Evolutionary conservation across 2,329 filamentous ascomycete species (phyloP), one percentile per base, ranked within the genome.

Genomic region (Xylariaceae sp.): DNA sequence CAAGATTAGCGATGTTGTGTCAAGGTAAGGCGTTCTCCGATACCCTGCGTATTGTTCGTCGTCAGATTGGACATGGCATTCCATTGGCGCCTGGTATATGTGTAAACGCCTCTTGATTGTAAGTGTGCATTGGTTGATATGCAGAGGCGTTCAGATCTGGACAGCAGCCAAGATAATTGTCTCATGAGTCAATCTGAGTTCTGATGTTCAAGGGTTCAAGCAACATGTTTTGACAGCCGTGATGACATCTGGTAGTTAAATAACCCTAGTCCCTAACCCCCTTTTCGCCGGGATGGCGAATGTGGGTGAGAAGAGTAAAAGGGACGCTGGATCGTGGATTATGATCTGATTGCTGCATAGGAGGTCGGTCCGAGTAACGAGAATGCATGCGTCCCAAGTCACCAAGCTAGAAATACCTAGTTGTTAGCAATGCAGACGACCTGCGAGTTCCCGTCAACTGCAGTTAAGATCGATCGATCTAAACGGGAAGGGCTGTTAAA

Each of bases 1-100:
- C 72, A 56, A 74, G 72, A 74, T 75, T 74, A 66, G 73, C 73
- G 73, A 74, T 61, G 68, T 70, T 52, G 67, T 69, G 68, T 68
- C 54, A 68, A 66, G 56, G 46, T 41, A 44, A 56, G 44, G 37
- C 33, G 34, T 33, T 53, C 48, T 33, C 53, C 45, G 43, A 41
- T 52, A 23, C 47, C 28, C 36, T 43, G 29, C n/a, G 33, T 19
- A 19, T 40, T 17, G 7, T 56, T 41, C 34, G 31, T n/a, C n/a
- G 39, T 39, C 34, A 36, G 37, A 36, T 26, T 34, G 41, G 34
- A 39, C 37, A 49, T n/a, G 14, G 11, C 29, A 34, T 17, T 51
- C 36, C n/a, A 23, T 51, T 17, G 26, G 46, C 21, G 26, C 26
- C 29, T 17, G 16, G 34, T 29, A 14, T 17, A 43, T 24, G 29